Evolutionary conservation across 352 stramenopile genomes (phyloP), one percentile per base, ranked within the genome.

Genomic region (Phytophthora brassicae): DNA sequence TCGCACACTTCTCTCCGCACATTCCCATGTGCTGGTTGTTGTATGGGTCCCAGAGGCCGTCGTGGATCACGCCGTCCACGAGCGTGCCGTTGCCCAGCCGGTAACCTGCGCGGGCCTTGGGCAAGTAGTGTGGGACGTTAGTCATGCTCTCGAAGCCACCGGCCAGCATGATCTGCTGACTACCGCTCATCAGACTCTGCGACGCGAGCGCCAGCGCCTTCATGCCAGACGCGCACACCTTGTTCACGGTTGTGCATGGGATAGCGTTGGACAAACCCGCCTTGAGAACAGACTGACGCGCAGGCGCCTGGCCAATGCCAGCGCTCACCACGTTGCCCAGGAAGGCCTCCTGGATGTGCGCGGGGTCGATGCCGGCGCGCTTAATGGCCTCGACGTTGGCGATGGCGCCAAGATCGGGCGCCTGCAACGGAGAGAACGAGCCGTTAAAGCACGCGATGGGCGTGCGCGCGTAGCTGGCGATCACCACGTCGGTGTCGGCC

Each of bases 211-310:
- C 81, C 56, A 94, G 38, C 35, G 86, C 53, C 72, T 98, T 98
- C 90, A 98, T 97, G 28, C 93, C 94, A 2, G 81, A 97, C 3
- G 94, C 96, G 72, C 97, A 99, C 22, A 99, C 97, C 71, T 99
- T 99, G 83, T 99, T 99, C 9, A 99, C 77, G 0, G 97, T 99
- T 39, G 96, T 99, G 77, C 95, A 99, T 31, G 97, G 89, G 33
- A 97, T 97, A 17, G 76, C 90, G 56, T 95, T 77, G 2, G 89
- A 86, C 61, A 99, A 88, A 5, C 95, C 95, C 11, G 85, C 91
- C 66, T 94, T 95, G 31, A 97, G 73, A 22, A 92, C 77, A 12
- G 96, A 96, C 74, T 99, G 97, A 23, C 95, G 84, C 43, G 95
- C 91, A 0, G 97, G 97, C 24, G 96, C 97, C 77, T 99, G 97